Evolutionary conservation across 2,329 filamentous ascomycete genomes (phyloP).

Genomic region (Rutstroemia sp.): DNA sequence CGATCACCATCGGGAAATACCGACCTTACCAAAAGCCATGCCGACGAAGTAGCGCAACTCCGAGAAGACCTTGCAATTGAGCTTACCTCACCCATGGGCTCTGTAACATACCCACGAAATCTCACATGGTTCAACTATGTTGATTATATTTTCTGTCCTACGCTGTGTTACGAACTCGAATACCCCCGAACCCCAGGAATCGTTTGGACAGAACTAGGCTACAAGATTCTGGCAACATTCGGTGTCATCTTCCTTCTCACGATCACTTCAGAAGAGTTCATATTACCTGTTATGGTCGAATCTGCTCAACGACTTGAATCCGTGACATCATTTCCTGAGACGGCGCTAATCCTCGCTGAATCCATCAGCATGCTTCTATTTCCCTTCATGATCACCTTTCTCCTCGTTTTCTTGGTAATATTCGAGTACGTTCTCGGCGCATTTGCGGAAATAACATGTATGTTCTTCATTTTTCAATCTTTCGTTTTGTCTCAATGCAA

Average conservation of each 20-base stretch:
- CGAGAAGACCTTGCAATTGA: slow-evolving; percentile 85
- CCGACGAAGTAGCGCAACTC: slow-evolving; percentile 47
- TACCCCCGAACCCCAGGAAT: slow-evolving; percentile 76
- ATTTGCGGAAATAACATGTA: slow-evolving; percentile 82
- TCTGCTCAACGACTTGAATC: slow-evolving; percentile 49
- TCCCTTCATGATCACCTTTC: slow-evolving; percentile 93
- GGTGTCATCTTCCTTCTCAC: slow-evolving; percentile 95
- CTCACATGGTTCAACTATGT: slow-evolving; percentile 74
- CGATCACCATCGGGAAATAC: slow-evolving; percentile 15
- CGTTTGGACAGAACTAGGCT: slow-evolving; percentile 73
- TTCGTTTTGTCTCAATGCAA: not conserved
- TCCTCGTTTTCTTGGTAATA: slow-evolving; percentile 95
- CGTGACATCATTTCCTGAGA: slow-evolving; percentile 46
- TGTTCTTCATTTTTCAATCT: not conserved
- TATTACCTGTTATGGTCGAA: slow-evolving; percentile 78
- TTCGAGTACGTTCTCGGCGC: slow-evolving; percentile 95
- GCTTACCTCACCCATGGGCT: slow-evolving; percentile 82
- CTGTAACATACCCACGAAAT: slow-evolving; percentile 84
- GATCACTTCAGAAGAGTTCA: slow-evolving; percentile 88
- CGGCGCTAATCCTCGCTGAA: slow-evolving; percentile 74
- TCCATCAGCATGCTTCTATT: slow-evolving; percentile 88
- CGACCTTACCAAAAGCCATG: slow-evolving; percentile 19
- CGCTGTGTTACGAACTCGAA: slow-evolving; percentile 94
- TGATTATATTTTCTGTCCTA: slow-evolving; percentile 88
- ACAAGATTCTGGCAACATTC: slow-evolving; percentile 84